A percentile compares a stretch with the other conserved stretches of the same genome.
Conservation (phyloP, 306 rosid species). For the Cicer yamashitae region DNA sequence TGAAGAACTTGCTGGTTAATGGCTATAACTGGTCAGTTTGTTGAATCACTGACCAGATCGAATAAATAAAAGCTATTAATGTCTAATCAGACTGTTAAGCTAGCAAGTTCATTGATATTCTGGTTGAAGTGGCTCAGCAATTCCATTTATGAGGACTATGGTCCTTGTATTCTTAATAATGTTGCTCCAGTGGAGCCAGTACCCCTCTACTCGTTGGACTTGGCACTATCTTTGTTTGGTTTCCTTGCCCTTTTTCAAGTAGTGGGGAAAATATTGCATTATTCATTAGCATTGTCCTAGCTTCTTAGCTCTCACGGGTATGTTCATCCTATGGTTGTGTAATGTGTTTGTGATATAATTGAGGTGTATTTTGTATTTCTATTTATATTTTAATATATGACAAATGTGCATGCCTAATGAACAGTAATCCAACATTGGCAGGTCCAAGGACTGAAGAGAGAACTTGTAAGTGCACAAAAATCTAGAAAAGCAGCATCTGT, state of each 20-base stretch:
- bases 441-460: conserved; percentile 91
- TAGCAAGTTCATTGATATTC: neutral
- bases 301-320: conserved; percentile 20
- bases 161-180: conserved; percentile 6
- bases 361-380: conserved; percentile 37
- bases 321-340: conserved; percentile 29
- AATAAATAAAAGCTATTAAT: neutral
- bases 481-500: conserved; percentile 83
- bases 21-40: no score
- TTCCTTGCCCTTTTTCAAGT: conserved; percentile 12
- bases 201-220: conserved; percentile 8
- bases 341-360: conserved; percentile 17
- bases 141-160: conserved; percentile 10
- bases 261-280: conserved; percentile 19
- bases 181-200: neutral
- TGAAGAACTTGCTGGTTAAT: no score
- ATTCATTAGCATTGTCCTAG: conserved; percentile 18
- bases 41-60: neutral
- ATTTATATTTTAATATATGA: conserved; percentile 34
- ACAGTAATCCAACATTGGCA: conserved; percentile 50
- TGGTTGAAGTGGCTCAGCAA: conserved; percentile 10
- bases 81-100: neutral
- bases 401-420: conserved; percentile 35
- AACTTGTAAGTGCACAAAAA: conserved; percentile 79
- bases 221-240: conserved; percentile 31